These are phyloP conservation scores for Fusarium ramigenum DNA, from an alignment of 2,329 filamentous ascomycete species.

Conservation along the genomic window DNA sequence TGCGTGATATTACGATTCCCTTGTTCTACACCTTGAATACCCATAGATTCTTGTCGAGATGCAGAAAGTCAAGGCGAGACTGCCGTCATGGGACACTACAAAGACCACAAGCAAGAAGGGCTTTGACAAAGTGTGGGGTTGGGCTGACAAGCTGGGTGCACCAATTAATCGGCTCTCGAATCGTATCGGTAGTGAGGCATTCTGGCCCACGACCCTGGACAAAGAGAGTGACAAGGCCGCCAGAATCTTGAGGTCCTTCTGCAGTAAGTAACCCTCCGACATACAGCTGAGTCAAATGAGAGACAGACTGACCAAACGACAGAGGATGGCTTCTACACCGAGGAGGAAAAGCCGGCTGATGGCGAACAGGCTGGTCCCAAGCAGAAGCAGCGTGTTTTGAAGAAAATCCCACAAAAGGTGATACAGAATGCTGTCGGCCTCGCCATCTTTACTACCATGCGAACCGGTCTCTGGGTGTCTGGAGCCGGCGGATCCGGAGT, in stretches of 20 bases:
- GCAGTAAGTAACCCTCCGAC: conserved; percentile 65
- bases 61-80: conserved; percentile 47
- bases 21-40: fast-evolving
- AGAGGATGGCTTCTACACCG: conserved; percentile 64
- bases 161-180: conserved; percentile 85
- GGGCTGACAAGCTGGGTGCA: conserved; percentile 63
- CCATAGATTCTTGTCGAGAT: conserved; percentile 25
- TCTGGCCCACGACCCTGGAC: conserved; percentile 86
- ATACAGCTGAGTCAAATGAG: fast-evolving
- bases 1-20: neutral
- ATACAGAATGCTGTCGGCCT: conserved; percentile 73
- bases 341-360: conserved; percentile 42
- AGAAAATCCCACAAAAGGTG: conserved; percentile 65
- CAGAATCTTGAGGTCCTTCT: conserved; percentile 83
- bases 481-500: conserved; percentile 74
- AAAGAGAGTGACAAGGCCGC: conserved; percentile 92
- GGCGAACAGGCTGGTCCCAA: conserved; percentile 47
- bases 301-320: neutral
- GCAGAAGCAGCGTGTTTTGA: conserved; percentile 56
- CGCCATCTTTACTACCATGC: conserved; percentile 76
- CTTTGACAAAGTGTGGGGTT: conserved; percentile 76
- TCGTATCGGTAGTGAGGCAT: conserved; percentile 81
- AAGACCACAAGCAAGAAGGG: conserved; percentile 68
- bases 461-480: conserved; percentile 71
- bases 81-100: conserved; percentile 62